Evolutionary conservation across 2,329 filamentous ascomycete genomes (phyloP).

Genomic region (Trichoderma guizhouense): DNA sequence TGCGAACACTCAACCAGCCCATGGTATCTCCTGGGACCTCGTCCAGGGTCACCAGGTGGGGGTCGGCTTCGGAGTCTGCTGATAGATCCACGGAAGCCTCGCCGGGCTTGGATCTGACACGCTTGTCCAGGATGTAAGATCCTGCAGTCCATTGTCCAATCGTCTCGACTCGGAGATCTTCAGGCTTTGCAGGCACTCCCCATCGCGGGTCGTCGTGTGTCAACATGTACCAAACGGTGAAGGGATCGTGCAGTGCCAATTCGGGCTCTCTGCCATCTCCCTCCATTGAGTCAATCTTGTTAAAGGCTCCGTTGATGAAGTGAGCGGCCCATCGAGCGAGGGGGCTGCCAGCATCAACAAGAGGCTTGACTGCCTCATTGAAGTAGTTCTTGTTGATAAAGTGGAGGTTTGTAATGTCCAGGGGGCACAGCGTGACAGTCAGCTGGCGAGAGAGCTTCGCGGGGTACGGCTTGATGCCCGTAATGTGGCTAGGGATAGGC

Average conservation of each 20-base stretch:
- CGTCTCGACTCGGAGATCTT: conserved; percentile 89
- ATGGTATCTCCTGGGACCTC: conserved; percentile 66
- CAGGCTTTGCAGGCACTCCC: conserved; percentile 55
- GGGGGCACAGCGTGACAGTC: conserved; percentile 67
- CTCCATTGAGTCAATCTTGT: conserved; percentile 62
- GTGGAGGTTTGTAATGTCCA: conserved; percentile 74
- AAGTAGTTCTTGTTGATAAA: conserved; percentile 62
- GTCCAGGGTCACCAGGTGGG: conserved; percentile 39
- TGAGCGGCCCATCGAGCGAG: conserved; percentile 70
- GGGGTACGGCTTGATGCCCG: conserved; percentile 60
- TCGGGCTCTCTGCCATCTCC: conserved; percentile 56
- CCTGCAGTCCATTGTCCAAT: conserved; percentile 91
- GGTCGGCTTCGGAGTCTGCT: conserved; percentile 40
- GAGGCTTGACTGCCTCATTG: conserved; percentile 49
- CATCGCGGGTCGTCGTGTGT: conserved; percentile 57
- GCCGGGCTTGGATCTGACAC: conserved; percentile 54
- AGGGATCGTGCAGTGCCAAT: conserved; percentile 70
- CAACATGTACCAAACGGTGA: conserved; percentile 76
- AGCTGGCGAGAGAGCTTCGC: conserved; percentile 58
- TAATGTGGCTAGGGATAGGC: conserved; percentile 51
- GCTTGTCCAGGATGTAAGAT: conserved; percentile 80
- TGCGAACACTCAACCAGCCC: conserved; percentile 70
- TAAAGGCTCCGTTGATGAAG: conserved; percentile 68
- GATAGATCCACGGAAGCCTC: conserved; percentile 40
- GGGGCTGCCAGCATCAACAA: conserved; percentile 62